These are phyloP conservation scores for Austroboletus eburneus DNA, from an alignment of 768 basidiomycete genomes.

Conservation along the genomic window DNA sequence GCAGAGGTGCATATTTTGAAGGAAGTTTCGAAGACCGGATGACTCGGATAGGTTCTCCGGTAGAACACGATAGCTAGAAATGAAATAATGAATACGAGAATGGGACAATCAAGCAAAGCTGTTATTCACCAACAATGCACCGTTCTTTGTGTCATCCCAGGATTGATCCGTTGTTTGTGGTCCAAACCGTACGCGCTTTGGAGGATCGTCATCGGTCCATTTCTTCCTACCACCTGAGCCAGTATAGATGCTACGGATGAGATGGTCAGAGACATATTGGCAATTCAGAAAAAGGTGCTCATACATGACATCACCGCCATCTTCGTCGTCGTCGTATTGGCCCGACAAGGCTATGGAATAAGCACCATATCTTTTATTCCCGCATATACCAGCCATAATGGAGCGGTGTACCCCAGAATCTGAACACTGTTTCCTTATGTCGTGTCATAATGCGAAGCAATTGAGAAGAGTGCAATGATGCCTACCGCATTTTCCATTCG, in stretches of 20 bases:
- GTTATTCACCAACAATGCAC: slow-evolving; percentile 17
- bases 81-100: not conserved
- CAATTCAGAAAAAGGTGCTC: no score
- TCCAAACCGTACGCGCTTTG: slow-evolving; percentile 23
- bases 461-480: not conserved
- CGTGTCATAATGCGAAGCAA: not conserved
- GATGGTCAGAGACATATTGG: not conserved
- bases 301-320: slow-evolving; percentile 26
- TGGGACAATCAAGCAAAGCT: not conserved
- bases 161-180: slow-evolving; percentile 23
- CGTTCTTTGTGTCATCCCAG: slow-evolving; percentile 14
- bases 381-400: slow-evolving; percentile 15
- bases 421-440: slow-evolving; percentile 8
- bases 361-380: slow-evolving; percentile 6
- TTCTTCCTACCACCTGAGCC: slow-evolving; percentile 21
- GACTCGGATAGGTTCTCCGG: slow-evolving; percentile 23
- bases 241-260: slow-evolving; percentile 24
- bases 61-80: slow-evolving; percentile 19
- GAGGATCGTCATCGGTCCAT: slow-evolving; percentile 7
- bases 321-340: slow-evolving; percentile 22
- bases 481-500: slow-evolving; percentile 18
- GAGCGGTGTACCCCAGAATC: slow-evolving; percentile 18
- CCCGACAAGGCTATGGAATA: slow-evolving; percentile 21
- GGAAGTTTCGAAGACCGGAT: slow-evolving; percentile 17
- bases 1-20: slow-evolving; percentile 25